Evolutionary conservation across 768 basidiomycete genomes (phyloP).

Genomic region (Tylopilus rubrobrunneus): DNA sequence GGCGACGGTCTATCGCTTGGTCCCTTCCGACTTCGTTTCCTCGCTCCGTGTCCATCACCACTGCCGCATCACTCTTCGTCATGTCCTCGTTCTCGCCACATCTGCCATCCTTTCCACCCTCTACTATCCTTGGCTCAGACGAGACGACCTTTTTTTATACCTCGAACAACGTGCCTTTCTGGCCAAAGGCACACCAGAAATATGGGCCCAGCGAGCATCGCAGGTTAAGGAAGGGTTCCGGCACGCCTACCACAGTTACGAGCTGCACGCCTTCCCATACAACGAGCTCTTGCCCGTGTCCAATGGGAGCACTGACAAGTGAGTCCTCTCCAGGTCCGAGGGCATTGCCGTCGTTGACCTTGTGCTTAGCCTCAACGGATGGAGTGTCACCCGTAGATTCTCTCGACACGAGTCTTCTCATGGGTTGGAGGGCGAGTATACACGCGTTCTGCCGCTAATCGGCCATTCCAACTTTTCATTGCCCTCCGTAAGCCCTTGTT

Average conservation of each 20-base stretch:
- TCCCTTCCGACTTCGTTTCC: not conserved
- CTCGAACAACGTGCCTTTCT: not conserved
- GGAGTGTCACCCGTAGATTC: slow-evolving; percentile 80
- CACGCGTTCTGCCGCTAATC: slow-evolving; percentile 53
- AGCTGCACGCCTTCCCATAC: slow-evolving; percentile 53
- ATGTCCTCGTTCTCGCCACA: slow-evolving; percentile 14
- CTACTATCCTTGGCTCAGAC: slow-evolving; percentile 16
- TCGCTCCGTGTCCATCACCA: not conserved
- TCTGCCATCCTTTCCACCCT: slow-evolving; percentile 10
- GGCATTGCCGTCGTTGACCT: not conserved
- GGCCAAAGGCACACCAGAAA: slow-evolving; percentile 16
- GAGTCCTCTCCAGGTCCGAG: slow-evolving; percentile 14
- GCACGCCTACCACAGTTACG: slow-evolving; percentile 67
- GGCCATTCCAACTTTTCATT: slow-evolving; percentile 46
- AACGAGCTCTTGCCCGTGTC: slow-evolving; percentile 59
- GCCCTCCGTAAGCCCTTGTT: slow-evolving; percentile 32
- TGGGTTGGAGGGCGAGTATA: slow-evolving; percentile 71
- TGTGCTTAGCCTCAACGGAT: slow-evolving; percentile 64
- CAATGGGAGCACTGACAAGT: slow-evolving; percentile 48
- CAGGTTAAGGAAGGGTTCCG: slow-evolving; percentile 58
- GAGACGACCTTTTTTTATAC: not conserved
- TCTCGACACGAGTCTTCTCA: slow-evolving; percentile 80
- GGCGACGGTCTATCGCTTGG: not conserved
- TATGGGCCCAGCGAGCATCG: slow-evolving; percentile 51
- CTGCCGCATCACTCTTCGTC: slow-evolving; percentile 13